Evolutionary conservation across 345 rosid genomes (phyloP), one percentile per base, ranked within the genome.

Genomic region (Pistacia atlantica): DNA sequence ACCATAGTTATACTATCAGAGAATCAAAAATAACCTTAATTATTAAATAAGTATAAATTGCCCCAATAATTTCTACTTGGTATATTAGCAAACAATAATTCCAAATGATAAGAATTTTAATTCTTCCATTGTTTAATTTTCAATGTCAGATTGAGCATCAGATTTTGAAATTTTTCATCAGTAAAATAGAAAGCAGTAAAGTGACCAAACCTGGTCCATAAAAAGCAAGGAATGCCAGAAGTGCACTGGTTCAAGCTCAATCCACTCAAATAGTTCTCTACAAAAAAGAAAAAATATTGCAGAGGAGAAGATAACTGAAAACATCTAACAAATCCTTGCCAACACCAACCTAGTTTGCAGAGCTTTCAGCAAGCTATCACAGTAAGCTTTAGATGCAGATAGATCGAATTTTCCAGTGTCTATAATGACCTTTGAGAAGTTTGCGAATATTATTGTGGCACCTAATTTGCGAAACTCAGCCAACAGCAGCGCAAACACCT

Each of bases 401-500:
- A 91, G 61, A 79, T 89, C 89, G 33, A 84, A 83, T 82, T 91
- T 93, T 75, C 91, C 97, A 4, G 99, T 95, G 89, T 93, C 93
- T 73, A 95, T 87, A 48, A 93, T 82, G 67, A 95, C 83, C 84
- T 95, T 95, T 46, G 97, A 88, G 87, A 93, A 95, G 84, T 89
- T 90, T 38, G 99, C 97, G 85, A 86, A 95, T 81, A 95, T 89
- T 75, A 95, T 89, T 18, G 90, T 83, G 77, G 98, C 98, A 79
- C 99, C 98, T 73, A 95, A 86, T 87, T 91, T 95, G 78, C 98
- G 97, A 69, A 93, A 87, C 82, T 93, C 99, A 38, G 94, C 90
- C 94, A 95, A 80, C 72, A 95, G 84, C 82, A 95, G 77, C 17
- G 99, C 99, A 85, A 95, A 95, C 80, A 95, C 89, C 90, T 95